Conservation (phyloP, 202 grass and related monocot species). For the Brachypodium distachyon region DNA sequence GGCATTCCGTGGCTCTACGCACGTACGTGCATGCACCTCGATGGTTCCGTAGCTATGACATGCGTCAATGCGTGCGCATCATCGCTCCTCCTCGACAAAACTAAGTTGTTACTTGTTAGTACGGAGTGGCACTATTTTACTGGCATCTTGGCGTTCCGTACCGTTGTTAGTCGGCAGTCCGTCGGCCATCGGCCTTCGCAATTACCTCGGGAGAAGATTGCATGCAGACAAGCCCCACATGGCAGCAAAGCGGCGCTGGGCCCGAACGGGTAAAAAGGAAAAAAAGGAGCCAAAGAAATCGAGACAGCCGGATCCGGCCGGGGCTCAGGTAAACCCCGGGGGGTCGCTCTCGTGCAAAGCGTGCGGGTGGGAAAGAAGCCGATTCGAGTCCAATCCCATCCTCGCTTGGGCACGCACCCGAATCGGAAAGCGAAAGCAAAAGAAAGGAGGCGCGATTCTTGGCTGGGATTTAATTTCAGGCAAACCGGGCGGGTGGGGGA, state of each 20-base stretch:
- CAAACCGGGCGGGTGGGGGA: not conserved
- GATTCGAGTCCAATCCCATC: not conserved
- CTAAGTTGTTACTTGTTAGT: too few relatives aligned
- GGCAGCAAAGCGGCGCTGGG: not conserved
- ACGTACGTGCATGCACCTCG: too few relatives aligned
- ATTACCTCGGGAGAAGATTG: too few relatives aligned
- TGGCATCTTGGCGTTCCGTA: too few relatives aligned
- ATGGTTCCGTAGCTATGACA: too few relatives aligned
- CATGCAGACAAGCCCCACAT: not conserved
- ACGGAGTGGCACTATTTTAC: too few relatives aligned
- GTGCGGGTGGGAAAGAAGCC: constrained; percentile 9
- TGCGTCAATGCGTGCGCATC: not conserved
- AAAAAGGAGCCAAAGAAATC: too few relatives aligned
- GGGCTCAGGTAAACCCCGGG: not conserved
- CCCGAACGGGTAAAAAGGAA: not conserved
- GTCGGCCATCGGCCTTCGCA: too few relatives aligned
- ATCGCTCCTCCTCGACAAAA: not conserved
- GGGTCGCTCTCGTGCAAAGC: constrained; percentile 23
- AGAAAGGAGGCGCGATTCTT: not conserved
- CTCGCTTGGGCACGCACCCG: not conserved
- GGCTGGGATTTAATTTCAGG: not conserved
- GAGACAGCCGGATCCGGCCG: not conserved
- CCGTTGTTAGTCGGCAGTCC: too few relatives aligned
- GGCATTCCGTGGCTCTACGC: not conserved
- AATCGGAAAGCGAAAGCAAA: constrained; percentile 3